Evolutionary conservation across 73 alveolate species (phyloP).

Genomic region (Paramecium biaurelia): DNA sequence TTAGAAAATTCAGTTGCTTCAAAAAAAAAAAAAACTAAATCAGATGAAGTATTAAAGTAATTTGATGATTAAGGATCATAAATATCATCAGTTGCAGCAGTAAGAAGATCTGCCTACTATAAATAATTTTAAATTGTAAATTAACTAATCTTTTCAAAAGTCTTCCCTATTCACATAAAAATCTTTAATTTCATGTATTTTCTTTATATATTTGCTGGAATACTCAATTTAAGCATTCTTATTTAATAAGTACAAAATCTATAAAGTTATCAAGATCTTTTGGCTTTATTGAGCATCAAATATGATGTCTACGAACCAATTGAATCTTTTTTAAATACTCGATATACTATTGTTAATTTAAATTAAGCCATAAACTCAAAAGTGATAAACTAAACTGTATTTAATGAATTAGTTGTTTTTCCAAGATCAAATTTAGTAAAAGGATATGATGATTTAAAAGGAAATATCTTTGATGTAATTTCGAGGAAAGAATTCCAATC

Average conservation of each 20-base stretch:
- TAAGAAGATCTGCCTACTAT: not conserved
- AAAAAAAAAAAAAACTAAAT: not conserved
- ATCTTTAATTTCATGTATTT: not conserved
- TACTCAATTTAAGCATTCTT: not conserved
- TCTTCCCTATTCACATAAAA: not conserved
- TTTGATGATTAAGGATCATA: not conserved
- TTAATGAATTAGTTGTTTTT: not conserved
- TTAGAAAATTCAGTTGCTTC: not conserved
- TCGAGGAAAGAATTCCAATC: not conserved
- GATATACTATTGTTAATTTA: not conserved
- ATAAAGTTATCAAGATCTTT: not conserved
- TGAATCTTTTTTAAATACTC: not conserved
- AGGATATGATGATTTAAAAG: constrained; percentile 8
- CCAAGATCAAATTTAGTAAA: not conserved
- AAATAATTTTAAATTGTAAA: not conserved
- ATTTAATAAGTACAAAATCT: not conserved
- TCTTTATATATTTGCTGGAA: not conserved
- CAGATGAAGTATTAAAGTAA: not conserved
- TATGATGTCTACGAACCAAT: not conserved
- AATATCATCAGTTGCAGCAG: not conserved
- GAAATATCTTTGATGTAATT: not conserved
- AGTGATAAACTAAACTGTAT: not conserved
- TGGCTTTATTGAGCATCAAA: not conserved
- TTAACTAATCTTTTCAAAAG: not conserved
- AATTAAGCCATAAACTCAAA: not conserved